Base-by-base conservation (phyloP, 176 grass and related monocot genomes). In the Oryza meyeriana region DNA sequence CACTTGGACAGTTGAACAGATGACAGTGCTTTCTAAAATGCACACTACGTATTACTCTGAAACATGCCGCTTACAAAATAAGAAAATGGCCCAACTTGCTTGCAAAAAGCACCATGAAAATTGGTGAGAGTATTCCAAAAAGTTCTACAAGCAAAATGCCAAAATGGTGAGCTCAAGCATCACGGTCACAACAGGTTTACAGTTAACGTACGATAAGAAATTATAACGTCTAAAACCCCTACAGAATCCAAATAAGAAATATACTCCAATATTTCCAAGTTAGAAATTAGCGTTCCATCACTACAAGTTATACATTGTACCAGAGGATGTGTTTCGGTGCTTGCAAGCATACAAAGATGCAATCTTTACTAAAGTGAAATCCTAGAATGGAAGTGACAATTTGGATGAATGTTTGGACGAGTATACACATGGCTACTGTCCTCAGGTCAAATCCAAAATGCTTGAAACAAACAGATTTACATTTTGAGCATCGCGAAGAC, bases 401-500 rank as follows among this genome's bases (percentile, higher is more conserved):
- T 10, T 33, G 10, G 74, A 32, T 33, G 33, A 42, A 59, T 25
- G n/a, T 25, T 59, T 59, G 32, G 25, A 18, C n/a, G 18, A 67
- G 10, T 3, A n/a, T n/a, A 78, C 20, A 13, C 30, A 35, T 63
- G 74, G 38, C 2, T 40, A 81, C 6, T 7, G 34, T 85, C 62
- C 6, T 70, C 48, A 36, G 4, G 58, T 38, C n/a, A 63, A 77
- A 36, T 32, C n/a, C 20, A 8, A 29, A n/a, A 25, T 57, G 72
- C 35, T 69, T 78, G n/a, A 6, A n/a, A 35, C 66, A 79, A 66
- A 5, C 68, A 61, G 61, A 82, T 41, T 41, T n/a, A 25, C 27
- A 34, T 44, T 63, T 62, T 32, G 25, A 74, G 42, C 58, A 64
- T 61, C 17, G 4, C 45, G 11, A 45, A 72, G 6, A 69, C 38